Evolutionary conservation across 345 rosid genomes (phyloP), one percentile per base, ranked within the genome.

Genomic region (Populus pruinosa): DNA sequence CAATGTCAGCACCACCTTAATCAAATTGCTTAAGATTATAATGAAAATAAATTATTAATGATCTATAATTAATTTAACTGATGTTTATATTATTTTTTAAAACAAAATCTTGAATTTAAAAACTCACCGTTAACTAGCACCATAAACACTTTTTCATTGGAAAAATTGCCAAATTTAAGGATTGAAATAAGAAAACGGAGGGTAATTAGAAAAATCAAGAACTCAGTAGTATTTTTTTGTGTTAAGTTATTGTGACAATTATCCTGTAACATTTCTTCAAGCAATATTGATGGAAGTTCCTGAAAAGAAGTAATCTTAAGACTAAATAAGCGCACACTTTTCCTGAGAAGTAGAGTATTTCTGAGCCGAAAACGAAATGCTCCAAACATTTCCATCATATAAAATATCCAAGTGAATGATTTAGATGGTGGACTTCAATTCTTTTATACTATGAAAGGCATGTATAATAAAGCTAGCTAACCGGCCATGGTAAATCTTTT

Each of bases 331-430:
- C 20, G 23, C 41, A 23, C 21, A 14, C 12, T 47, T 49, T 35
- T 21, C 25, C 18, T 3, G 20, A 5, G 49, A 31, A 31, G 8
- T 10, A 5, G 21, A 6, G 17, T 25, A 0, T 10, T 63, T 29
- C 20, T 27, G 29, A n/a, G 39, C 14, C 10, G 76, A 78, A 78
- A 78, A 64, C 53, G 81, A 78, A 65, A 78, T 65, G 31, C 66
- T 53, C 76, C 72, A 36, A 72, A 77, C 80, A 62, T 18, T 8
- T 12, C 21, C 8, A 6, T 8, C 21, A 36, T 17, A 35, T 11
- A 55, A 18, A 13, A 38, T 33, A 33, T 27, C 67, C 31, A 6
- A 27, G 27, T 9, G 0, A 5, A 20, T 49, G 73, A 53, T 68
- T 69, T 68, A 14, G 69, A 55, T n/a, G 41, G 77, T 68, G 72